Evolutionary conservation across 257 asterid species (phyloP).

Genomic region (Przewalskia tangutica): DNA sequence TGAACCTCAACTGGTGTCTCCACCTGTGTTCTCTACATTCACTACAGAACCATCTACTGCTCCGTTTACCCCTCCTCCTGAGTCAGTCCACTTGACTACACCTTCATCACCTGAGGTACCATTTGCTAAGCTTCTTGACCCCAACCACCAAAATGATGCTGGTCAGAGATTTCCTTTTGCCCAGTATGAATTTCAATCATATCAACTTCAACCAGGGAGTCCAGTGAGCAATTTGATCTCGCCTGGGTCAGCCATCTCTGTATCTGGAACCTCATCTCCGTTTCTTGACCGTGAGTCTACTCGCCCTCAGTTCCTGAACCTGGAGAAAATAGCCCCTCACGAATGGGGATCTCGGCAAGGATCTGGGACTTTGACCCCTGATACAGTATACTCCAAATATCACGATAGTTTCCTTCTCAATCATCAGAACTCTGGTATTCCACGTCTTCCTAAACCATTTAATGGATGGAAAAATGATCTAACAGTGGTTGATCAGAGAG

Average conservation of each 20-base stretch:
- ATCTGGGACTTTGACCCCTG: constrained; percentile 71
- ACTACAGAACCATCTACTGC: constrained; percentile 96
- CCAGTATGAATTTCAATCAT: constrained; percentile 69
- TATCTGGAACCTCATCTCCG: constrained; percentile 86
- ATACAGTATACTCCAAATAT: constrained; percentile 29
- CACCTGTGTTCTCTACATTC: constrained; percentile 83
- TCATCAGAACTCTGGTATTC: constrained; percentile 38
- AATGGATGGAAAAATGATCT: constrained; percentile 26
- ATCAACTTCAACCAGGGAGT: constrained; percentile 93
- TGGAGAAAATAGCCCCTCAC: constrained; percentile 53
- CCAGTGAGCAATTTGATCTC: constrained; percentile 92
- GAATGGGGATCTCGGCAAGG: constrained; percentile 66
- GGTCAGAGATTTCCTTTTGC: constrained; percentile 46
- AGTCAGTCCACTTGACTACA: constrained; percentile 68
- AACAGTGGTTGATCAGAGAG: constrained; percentile 38
- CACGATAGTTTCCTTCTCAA: constrained; percentile 19
- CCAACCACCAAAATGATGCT: constrained; percentile 41
- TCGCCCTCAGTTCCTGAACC: constrained; percentile 64
- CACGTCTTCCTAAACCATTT: constrained; percentile 27
- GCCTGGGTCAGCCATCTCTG: constrained; percentile 82
- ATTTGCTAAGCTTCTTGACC: constrained; percentile 79
- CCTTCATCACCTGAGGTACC: constrained; percentile 99
- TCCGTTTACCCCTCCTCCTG: constrained; percentile 95
- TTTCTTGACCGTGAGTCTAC: constrained; percentile 52
- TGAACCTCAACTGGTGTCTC: constrained; percentile 88